Evolutionary conservation across 768 basidiomycete species (phyloP).

Genomic region (Phylloporus rhodoxanthus): DNA sequence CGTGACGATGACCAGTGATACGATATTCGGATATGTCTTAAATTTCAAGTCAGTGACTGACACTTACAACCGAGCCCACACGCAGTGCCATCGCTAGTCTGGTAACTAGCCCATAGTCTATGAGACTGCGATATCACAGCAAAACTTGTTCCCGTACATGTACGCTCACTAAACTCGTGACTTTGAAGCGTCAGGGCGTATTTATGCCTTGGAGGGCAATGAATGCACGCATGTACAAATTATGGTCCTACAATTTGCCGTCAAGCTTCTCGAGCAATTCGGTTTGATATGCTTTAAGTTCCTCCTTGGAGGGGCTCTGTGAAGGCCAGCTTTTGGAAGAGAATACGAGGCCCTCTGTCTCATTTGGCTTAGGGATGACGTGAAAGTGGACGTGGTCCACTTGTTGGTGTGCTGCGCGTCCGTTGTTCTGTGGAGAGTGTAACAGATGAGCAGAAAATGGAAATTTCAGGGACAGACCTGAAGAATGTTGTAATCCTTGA

Average conservation of each 20-base stretch:
- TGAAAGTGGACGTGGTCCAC: constrained; percentile 93
- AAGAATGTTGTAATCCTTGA: constrained; percentile 82
- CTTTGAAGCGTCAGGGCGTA: no score
- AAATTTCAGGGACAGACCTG: constrained; percentile 35
- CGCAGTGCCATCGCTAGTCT: no score
- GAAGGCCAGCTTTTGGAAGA: constrained; percentile 47
- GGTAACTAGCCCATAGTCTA: no score
- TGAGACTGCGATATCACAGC: no score
- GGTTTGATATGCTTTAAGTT: constrained; percentile 19
- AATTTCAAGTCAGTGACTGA: no score
- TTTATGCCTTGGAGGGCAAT: no score
- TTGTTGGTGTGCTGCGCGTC: constrained; percentile 55
- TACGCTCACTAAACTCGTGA: no score
- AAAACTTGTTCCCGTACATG: no score
- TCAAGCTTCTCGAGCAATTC: constrained; percentile 17
- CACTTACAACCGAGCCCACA: no score
- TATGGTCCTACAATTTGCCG: constrained; percentile 13
- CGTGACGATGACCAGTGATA: no score
- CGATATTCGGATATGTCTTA: no score
- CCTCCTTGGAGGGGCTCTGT: constrained; percentile 15
- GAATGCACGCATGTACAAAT: background rate
- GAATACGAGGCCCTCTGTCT: constrained; percentile 66
- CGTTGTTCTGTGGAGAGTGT: constrained; percentile 51
- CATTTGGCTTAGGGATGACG: constrained; percentile 84
- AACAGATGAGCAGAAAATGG: no score